phyloP scores from a whole-genome alignment of 352 stramenopile genomes.

The Globisporangium radiosum region DNA sequence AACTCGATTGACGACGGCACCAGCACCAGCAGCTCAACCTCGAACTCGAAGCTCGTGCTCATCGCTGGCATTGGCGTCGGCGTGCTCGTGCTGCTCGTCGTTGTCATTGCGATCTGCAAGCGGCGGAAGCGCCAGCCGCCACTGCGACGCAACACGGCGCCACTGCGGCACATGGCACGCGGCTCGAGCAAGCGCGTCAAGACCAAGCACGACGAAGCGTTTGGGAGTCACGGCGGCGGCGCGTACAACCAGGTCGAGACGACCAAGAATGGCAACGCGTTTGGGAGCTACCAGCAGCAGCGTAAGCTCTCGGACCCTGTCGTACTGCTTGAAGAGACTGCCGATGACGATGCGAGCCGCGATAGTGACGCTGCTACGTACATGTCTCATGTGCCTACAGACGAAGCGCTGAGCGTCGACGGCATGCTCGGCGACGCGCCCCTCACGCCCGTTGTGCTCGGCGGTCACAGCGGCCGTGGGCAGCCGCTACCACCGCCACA shows the following conservation, averaged over 20 bases:
- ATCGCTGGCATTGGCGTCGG: slow-evolving; percentile 51
- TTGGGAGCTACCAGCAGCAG: slow-evolving; percentile 21
- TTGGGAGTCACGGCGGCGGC: slow-evolving; percentile 10
- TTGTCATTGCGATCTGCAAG: slow-evolving; percentile 39
- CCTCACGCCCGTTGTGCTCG: slow-evolving; percentile 38
- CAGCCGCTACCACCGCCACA: too few species aligned
- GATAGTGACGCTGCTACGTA: slow-evolving; percentile 13
- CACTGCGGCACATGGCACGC: slow-evolving; percentile 8
- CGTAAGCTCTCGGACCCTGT: slow-evolving; percentile 29
- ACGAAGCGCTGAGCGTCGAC: slow-evolving; percentile 39
- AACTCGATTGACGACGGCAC: neutral
- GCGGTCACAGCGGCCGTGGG: slow-evolving; percentile 11
- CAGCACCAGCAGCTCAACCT: neutral
- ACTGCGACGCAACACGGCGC: slow-evolving; percentile 8
- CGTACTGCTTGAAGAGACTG: slow-evolving; percentile 14
- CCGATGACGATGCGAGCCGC: slow-evolving; percentile 17
- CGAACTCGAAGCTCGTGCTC: slow-evolving; percentile 24
- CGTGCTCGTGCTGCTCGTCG: slow-evolving; percentile 37
- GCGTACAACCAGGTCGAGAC: slow-evolving; percentile 54
- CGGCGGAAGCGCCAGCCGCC: slow-evolving; percentile 25
- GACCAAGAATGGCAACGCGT: slow-evolving; percentile 34
- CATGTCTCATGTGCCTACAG: slow-evolving; percentile 27
- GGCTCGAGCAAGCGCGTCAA: slow-evolving; percentile 34
- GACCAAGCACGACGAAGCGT: slow-evolving; percentile 34
- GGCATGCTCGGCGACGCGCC: slow-evolving; percentile 53